Percentiles rank a stretch among this genome's conserved stretches.
phyloP scores from a whole-genome alignment of 108 stramenopile genomes.

The Hondaea fermentalgiana region DNA sequence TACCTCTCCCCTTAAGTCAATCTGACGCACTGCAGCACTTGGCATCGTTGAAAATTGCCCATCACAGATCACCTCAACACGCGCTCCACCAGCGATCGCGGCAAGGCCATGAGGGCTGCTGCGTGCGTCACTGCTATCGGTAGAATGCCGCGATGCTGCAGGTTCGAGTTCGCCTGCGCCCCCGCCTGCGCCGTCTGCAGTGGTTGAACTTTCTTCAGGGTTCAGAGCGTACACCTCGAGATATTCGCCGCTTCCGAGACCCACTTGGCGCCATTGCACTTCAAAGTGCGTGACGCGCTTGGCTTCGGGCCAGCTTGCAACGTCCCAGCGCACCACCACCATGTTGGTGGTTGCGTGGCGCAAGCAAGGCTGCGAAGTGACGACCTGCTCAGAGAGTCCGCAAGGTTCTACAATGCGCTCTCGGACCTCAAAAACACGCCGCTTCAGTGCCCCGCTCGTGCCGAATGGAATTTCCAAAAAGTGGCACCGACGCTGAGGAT shows the following conservation, averaged over 20 bases:
- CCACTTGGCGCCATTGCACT: not conserved
- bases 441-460: not conserved
- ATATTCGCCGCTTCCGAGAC: not conserved
- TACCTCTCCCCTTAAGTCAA: not conserved
- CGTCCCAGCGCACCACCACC: slow-evolving; percentile 4
- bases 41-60: not conserved
- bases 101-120: not conserved
- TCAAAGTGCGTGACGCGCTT: not conserved
- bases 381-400: not conserved
- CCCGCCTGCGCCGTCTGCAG: not conserved
- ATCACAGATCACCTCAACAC: not conserved
- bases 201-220: not conserved
- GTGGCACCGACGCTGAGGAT: not conserved
- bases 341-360: not conserved
- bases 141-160: not conserved
- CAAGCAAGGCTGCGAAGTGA: not conserved
- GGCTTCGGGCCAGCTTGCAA: not conserved
- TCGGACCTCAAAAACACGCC: not conserved
- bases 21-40: not conserved
- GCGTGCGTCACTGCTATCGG: not conserved
- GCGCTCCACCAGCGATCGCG: not conserved
- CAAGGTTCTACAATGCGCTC: not conserved
- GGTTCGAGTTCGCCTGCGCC: not conserved
- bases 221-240: not conserved
- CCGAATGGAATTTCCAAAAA: not conserved